phyloP scores from a whole-genome alignment of 352 stramenopile genomes.

The Thalassiosira livingstoniorum region DNA sequence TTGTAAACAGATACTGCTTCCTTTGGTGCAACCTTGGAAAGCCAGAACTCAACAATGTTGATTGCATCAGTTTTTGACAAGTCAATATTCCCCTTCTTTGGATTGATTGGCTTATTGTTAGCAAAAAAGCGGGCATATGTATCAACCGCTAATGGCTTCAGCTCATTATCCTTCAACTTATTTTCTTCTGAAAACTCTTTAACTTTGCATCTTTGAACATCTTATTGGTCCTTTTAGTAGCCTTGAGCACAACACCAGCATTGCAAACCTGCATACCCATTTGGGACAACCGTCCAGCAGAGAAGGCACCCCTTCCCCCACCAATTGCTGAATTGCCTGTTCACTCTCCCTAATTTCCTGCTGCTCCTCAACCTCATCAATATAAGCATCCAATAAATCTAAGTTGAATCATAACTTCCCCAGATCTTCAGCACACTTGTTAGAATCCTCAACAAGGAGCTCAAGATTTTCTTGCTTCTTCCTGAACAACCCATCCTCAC shows the following conservation, averaged over 20 bases:
- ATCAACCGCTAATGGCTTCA: neutral
- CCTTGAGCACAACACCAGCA: no score
- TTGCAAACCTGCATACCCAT: neutral
- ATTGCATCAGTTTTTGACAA: neutral
- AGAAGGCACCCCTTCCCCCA: neutral
- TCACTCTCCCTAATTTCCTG: neutral
- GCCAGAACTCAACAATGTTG: neutral
- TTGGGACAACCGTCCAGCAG: neutral
- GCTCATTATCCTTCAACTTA: neutral
- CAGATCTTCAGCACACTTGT: neutral
- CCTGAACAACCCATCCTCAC: neutral
- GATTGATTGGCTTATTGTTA: no score
- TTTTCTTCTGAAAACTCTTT: neutral
- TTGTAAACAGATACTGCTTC: neutral
- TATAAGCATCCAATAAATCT: no score
- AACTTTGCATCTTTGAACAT: neutral
- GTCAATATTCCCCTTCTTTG: neutral
- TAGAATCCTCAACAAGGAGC: conserved; percentile 15
- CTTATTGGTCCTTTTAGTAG: no score
- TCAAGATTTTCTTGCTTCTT: neutral
- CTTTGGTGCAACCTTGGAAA: neutral
- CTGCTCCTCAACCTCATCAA: neutral
- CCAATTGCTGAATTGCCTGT: neutral
- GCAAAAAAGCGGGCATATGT: neutral
- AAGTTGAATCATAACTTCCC: conserved; percentile 13